Conservation (phyloP, 164 flowering plant species). For the Dillenia suffruticosa region DNA sequence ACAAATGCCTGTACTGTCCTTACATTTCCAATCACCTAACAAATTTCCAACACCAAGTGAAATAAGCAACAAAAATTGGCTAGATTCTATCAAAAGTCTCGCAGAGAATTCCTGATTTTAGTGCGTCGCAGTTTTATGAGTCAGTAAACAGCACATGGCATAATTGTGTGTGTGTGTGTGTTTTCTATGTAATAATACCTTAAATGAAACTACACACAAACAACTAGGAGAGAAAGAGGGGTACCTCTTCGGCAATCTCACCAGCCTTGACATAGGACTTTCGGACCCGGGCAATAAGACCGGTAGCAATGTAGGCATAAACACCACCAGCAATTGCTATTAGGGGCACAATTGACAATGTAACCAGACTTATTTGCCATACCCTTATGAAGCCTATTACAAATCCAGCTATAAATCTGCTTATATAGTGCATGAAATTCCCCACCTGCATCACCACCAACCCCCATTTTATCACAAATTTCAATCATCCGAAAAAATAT, state of each 20-base stretch:
- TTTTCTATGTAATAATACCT: no score
- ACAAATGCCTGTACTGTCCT: slow-evolving; percentile 96
- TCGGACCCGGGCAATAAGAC: slow-evolving; percentile 78
- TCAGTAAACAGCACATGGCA: neutral
- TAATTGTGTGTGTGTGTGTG: no score
- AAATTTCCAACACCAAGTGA: neutral
- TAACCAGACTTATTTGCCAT: slow-evolving; percentile 95
- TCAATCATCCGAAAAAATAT: no score
- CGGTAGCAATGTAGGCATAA: slow-evolving; percentile 77
- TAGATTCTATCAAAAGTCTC: no score
- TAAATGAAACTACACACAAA: no score
- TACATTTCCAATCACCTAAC: slow-evolving; percentile 84
- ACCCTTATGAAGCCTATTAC: slow-evolving; percentile 73
- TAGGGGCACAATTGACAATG: slow-evolving; percentile 87
- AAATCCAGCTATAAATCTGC: slow-evolving; percentile 83
- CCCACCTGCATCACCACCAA: slow-evolving; percentile 56
- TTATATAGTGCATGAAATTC: slow-evolving; percentile 88
- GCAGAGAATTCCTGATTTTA: no score
- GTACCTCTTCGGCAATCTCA: slow-evolving; percentile 91
- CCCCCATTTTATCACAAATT: neutral
- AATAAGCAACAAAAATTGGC: no score
- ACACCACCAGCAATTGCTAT: slow-evolving; percentile 92
- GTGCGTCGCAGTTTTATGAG: no score
- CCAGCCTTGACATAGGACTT: slow-evolving; percentile 92
- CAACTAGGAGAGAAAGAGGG: neutral